Percentiles rank a stretch among this genome's conserved stretches.
Evolutionary conservation across 169 alveolate genomes (phyloP).

Genomic region (Perkinsus olseni): DNA sequence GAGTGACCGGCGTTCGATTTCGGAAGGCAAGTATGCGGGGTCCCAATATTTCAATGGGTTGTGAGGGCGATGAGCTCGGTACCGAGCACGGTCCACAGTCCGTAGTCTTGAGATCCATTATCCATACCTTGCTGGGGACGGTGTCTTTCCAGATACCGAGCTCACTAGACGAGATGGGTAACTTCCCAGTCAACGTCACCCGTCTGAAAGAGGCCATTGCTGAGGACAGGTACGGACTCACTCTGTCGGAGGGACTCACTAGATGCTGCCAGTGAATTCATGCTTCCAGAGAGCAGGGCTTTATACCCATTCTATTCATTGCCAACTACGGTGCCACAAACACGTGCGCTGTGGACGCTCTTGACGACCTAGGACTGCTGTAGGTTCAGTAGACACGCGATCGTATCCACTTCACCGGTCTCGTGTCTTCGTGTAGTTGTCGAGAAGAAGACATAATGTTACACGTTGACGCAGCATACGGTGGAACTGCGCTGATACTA

Average conservation of each 20-base stretch:
- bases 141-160: not conserved
- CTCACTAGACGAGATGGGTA: not conserved
- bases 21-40: not conserved
- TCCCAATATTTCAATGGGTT: no score
- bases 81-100: no score
- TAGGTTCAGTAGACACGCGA: not conserved
- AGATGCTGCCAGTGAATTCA: no score
- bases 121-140: no score
- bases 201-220: not conserved
- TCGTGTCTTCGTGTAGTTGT: not conserved
- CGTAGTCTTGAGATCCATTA: no score
- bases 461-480: slow-evolving; percentile 30
- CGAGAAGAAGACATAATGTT: slow-evolving; percentile 6
- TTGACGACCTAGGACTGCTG: not conserved
- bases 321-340: slow-evolving; percentile 23
- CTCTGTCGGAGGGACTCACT: no score
- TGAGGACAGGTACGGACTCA: slow-evolving; percentile 6
- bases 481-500: slow-evolving; percentile 7
- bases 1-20: not conserved
- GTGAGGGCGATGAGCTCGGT: no score
- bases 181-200: not conserved
- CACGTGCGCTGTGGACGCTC: slow-evolving; percentile 5
- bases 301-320: slow-evolving; percentile 4
- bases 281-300: not conserved
- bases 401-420: no score